Conservation (phyloP, 1,284 basidiomycete genomes). For the Grifola frondosa region DNA sequence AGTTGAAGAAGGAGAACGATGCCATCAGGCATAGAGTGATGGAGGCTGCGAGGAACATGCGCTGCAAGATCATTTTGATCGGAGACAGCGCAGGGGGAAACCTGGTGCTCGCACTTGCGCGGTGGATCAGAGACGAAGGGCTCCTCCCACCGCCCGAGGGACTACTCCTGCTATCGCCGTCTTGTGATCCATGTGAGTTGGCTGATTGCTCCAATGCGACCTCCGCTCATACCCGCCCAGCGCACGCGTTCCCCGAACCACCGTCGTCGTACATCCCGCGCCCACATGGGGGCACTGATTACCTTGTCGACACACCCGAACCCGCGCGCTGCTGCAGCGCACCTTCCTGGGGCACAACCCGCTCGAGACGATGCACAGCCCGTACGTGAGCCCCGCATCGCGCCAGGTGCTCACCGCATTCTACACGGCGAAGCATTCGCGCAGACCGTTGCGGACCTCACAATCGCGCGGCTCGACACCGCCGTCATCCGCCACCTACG, state of each 20-base stretch:
- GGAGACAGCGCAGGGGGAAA: constrained; percentile 77
- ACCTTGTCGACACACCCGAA: constrained; percentile 52
- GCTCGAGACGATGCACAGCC: constrained; percentile 47
- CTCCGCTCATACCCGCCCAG: constrained; percentile 23
- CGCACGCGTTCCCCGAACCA: constrained; percentile 47
- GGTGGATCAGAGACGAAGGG: constrained; percentile 51
- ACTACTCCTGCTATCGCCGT: constrained; percentile 44
- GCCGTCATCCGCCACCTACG: constrained; percentile 25
- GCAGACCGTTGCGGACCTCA: constrained; percentile 27
- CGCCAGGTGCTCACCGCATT: constrained; percentile 39
- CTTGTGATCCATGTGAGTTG: constrained; percentile 27
- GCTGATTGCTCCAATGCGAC: neutral
- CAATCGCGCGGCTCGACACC: constrained; percentile 24
- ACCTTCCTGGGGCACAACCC: constrained; percentile 48
- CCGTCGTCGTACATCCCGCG: constrained; percentile 49
- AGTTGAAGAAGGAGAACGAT: constrained; percentile 15
- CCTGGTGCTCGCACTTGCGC: constrained; percentile 54
- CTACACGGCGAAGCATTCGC: constrained; percentile 34
- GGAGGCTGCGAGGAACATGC: constrained; percentile 22
- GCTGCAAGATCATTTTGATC: constrained; percentile 58
- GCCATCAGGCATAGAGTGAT: constrained; percentile 13
- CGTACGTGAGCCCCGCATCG: constrained; percentile 49
- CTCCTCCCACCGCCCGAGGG: constrained; percentile 44
- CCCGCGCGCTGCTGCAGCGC: constrained; percentile 49
- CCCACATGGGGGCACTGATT: constrained; percentile 47